Conservation (phyloP, 108 stramenopile genomes). For the Stephanodiscus triporus region DNA sequence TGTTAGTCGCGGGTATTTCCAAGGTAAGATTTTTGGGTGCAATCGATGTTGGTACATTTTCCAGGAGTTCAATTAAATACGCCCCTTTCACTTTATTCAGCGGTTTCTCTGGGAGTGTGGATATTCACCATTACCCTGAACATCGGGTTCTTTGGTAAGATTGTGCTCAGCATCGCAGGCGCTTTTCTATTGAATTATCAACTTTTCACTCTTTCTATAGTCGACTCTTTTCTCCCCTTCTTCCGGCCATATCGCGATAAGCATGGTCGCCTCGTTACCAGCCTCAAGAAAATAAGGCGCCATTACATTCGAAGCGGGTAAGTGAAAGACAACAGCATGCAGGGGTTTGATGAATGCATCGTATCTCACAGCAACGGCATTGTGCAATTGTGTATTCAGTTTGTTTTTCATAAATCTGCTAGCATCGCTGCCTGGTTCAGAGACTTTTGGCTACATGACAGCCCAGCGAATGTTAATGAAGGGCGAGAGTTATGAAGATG, state of each 20-base stretch:
- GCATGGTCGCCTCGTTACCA: constrained; percentile 15
- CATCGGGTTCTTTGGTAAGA: constrained; percentile 35
- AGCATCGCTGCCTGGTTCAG: constrained; percentile 22
- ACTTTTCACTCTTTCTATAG: constrained; percentile 1
- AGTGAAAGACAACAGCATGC: neutral
- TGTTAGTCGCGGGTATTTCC: constrained; percentile 46
- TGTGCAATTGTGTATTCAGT: neutral
- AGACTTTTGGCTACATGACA: neutral
- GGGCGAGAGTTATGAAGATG: neutral
- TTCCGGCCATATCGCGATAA: constrained; percentile 42
- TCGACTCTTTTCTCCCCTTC: constrained; percentile 57
- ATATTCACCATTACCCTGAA: constrained; percentile 50
- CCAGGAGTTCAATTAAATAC: neutral
- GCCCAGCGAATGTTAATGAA: neutral
- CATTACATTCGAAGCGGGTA: constrained; percentile 49
- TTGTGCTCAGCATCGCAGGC: neutral
- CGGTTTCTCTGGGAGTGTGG: constrained; percentile 31
- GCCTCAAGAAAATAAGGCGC: constrained; percentile 12
- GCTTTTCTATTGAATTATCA: neutral
- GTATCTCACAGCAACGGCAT: neutral
- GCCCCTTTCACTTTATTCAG: constrained; percentile 25
- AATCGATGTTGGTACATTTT: constrained; percentile 11
- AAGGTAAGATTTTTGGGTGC: constrained; percentile 19
- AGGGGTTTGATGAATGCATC: neutral
- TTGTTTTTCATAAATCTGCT: constrained; percentile 36